Evolutionary conservation across 2,329 filamentous ascomycete species (phyloP), one percentile per base, ranked within the genome.

Genomic region (Calonectria montana): DNA sequence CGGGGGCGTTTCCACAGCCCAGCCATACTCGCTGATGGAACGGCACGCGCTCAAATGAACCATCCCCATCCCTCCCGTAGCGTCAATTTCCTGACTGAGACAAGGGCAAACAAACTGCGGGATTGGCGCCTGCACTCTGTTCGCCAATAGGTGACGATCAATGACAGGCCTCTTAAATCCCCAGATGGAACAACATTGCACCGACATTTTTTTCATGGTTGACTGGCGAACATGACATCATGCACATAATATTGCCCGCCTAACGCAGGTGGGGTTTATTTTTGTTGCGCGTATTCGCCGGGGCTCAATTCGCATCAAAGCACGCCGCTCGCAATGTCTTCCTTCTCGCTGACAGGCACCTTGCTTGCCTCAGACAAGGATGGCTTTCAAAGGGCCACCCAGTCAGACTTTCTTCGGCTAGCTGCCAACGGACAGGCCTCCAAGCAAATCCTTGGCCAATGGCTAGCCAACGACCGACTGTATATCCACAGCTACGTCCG

Each of bases 391-490:
- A 82, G 83, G 31, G 91, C 93, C 13, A 94, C 92, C 0, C 91
- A 92, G 71, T 88, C 91, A 66, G 86, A 90, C 0, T 94, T 95
- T 82, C 89, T 95, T 64, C 86, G 85, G 13, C 87, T 90, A 59
- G 92, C 93, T 7, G 92, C 92, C 16, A 85, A 87, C 67, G 93
- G 93, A 25, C 88, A 87, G 0, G 84, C 93, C 21, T 84, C 89
- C 21, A 90, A 90, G 61, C 78, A 85, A 0, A 83, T 86, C 1
- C 84, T 94, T 13, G 88, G 88, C 23, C 86, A 88, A 80, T 95
- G 93, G 93, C 89, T 95, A 50, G 89, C 91, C 15, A 93, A 94
- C 81, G 93, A 94, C 81, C 87, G 91, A 10, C 88, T 94, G 71
- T 93, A 94, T 82, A 91, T 92, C 39, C 91, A 93, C 74, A 89